phyloP scores from a whole-genome alignment of 106 monocot genomes.

The Amphibolis antarctica region DNA sequence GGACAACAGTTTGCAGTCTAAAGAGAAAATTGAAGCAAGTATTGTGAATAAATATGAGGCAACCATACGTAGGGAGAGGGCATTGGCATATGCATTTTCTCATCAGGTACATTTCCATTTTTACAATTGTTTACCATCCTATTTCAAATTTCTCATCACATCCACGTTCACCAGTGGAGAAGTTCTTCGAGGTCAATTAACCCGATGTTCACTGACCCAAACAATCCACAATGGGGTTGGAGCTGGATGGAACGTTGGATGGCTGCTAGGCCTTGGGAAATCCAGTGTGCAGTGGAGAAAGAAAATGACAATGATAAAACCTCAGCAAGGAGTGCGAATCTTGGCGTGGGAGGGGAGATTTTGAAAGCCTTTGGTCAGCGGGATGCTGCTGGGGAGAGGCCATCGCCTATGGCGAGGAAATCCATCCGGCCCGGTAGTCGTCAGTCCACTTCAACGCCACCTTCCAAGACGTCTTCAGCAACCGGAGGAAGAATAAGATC shows the following conservation, averaged over 20 bases:
- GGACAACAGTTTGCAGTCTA: constrained; percentile 89
- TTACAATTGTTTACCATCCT: not conserved
- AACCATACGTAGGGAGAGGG: constrained; percentile 80
- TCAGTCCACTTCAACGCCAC: constrained; percentile 47
- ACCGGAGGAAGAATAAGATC: constrained; percentile 13
- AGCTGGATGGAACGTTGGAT: constrained; percentile 99
- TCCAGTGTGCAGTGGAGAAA: constrained; percentile 30
- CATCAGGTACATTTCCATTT: constrained; percentile 59
- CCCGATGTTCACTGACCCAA: constrained; percentile 69
- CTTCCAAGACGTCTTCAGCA: constrained; percentile 13
- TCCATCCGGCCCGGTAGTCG: constrained; percentile 23
- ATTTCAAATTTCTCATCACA: not conserved
- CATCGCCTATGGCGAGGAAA: constrained; percentile 10
- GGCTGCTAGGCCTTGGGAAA: constrained; percentile 72
- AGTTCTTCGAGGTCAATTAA: constrained; percentile 48
- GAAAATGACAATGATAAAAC: constrained; percentile 10
- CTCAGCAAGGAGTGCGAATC: constrained; percentile 19
- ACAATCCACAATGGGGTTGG: constrained; percentile 97
- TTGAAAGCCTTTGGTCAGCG: constrained; percentile 47
- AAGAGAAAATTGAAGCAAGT: constrained; percentile 78
- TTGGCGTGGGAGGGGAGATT: constrained; percentile 31
- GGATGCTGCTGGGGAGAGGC: constrained; percentile 18
- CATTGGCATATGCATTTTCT: constrained; percentile 89
- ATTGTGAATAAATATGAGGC: constrained; percentile 81
- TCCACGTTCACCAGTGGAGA: constrained; percentile 49